Percentiles rank a stretch among this genome's conserved stretches.
Evolutionary conservation across 1,284 basidiomycete genomes (phyloP).

Genomic region (Erythrobasidium hasegawianum): DNA sequence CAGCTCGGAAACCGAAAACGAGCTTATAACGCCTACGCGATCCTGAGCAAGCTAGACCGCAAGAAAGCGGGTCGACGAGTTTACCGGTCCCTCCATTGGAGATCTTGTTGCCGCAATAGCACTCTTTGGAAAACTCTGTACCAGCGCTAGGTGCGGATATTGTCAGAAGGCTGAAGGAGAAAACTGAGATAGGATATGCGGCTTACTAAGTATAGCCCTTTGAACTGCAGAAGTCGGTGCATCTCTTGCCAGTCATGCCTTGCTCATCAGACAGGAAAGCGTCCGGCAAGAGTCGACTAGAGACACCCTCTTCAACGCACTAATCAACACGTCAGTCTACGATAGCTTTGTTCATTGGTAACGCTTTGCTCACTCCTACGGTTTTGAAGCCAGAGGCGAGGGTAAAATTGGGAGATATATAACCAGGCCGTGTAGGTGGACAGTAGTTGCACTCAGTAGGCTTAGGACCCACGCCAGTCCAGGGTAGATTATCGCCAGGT

Average conservation of each 20-base stretch:
- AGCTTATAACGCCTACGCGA: not conserved
- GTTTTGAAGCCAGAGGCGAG: conserved; percentile 27
- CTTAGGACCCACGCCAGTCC: conserved; percentile 45
- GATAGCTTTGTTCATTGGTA: too few species aligned
- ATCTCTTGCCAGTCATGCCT: conserved; percentile 34
- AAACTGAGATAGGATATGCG: not conserved
- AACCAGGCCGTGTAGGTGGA: conserved; percentile 2
- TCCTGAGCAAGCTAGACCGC: not conserved
- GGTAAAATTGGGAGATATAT: not conserved
- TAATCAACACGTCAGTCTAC: not conserved
- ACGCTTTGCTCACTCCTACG: not conserved
- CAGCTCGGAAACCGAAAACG: not conserved
- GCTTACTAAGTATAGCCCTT: conserved; percentile 16
- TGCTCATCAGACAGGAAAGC: conserved; percentile 32
- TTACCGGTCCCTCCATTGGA: conserved; percentile 16
- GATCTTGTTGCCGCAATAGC: conserved; percentile 13
- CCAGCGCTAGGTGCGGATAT: conserved; percentile 8
- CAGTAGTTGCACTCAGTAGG: conserved; percentile 27
- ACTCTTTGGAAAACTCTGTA: conserved; percentile 28
- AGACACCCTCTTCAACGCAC: conserved; percentile 31
- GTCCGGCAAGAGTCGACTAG: conserved; percentile 23
- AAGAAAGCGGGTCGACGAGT: not conserved
- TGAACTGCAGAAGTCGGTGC: conserved; percentile 19
- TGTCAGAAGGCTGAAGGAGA: not conserved
- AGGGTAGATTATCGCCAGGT: conserved; percentile 50